These are phyloP conservation scores for Agrocybe chaxingu DNA, from an alignment of 768 basidiomycete species.

Conservation along the genomic window DNA sequence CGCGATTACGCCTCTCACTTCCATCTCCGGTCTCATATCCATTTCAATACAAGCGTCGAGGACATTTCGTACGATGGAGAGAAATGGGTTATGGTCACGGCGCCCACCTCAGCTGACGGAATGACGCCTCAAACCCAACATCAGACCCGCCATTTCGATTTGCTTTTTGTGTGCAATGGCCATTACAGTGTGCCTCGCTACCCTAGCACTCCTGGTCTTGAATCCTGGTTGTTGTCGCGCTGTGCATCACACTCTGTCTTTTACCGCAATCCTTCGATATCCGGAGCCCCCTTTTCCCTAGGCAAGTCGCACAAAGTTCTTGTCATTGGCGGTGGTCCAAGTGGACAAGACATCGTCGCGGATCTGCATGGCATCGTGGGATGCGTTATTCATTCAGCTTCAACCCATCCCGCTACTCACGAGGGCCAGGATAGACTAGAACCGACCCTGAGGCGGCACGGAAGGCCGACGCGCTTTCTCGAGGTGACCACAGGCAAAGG, in stretches of 20 bases:
- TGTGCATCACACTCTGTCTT: slow-evolving; percentile 64
- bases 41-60: slow-evolving; percentile 55
- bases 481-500: slow-evolving; percentile 24
- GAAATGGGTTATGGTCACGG: slow-evolving; percentile 48
- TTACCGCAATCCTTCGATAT: slow-evolving; percentile 50
- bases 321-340: slow-evolving; percentile 56
- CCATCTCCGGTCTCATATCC: slow-evolving; percentile 57
- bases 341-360: slow-evolving; percentile 61
- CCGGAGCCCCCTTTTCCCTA: slow-evolving; percentile 18
- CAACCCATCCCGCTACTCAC: slow-evolving; percentile 29
- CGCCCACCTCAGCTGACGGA: slow-evolving; percentile 2
- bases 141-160: slow-evolving; percentile 46
- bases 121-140: background rate
- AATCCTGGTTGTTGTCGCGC: slow-evolving; percentile 48
- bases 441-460: no score
- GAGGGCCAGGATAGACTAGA: slow-evolving; percentile 3
- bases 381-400: slow-evolving; percentile 55
- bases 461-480: background rate
- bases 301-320: slow-evolving; percentile 38
- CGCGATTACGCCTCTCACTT: slow-evolving; percentile 63
- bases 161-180: slow-evolving; percentile 74
- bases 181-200: slow-evolving; percentile 66
- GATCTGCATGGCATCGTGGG: slow-evolving; percentile 48
- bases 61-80: slow-evolving; percentile 34
- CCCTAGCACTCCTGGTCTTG: slow-evolving; percentile 58